These are phyloP conservation scores for Saprolegnia diclina DNA, from an alignment of 352 stramenopile species.

Conservation along the genomic window DNA sequence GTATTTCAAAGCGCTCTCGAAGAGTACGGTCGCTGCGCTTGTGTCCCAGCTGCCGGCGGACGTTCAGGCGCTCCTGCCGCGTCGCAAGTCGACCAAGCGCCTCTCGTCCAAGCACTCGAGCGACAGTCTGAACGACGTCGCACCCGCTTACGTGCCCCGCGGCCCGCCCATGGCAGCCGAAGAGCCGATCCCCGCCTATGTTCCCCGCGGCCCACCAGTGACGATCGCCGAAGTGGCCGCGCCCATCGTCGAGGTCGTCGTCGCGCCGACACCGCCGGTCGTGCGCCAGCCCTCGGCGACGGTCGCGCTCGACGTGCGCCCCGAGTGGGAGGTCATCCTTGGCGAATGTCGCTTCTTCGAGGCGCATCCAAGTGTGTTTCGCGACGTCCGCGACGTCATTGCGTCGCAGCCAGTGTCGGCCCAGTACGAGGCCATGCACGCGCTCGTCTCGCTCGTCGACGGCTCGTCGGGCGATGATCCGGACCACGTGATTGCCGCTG, in stretches of 20 bases:
- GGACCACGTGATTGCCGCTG: background rate
- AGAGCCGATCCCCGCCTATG: no score
- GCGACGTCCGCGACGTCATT: slow-evolving; percentile 4
- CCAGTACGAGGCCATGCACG: background rate
- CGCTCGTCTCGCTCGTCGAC: background rate
- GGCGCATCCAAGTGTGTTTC: background rate
- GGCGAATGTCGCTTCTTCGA: background rate
- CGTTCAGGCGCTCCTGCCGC: background rate
- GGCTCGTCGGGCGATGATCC: background rate
- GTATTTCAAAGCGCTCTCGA: slow-evolving; percentile 4
- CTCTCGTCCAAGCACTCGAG: slow-evolving; percentile 3
- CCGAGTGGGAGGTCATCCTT: slow-evolving; percentile 8
- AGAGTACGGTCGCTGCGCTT: background rate
- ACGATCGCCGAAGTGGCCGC: background rate
- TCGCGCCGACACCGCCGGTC: background rate
- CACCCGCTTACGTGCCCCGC: no score
- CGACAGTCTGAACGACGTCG: background rate
- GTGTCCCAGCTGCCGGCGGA: background rate
- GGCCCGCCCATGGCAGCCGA: no score
- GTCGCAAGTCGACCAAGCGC: background rate
- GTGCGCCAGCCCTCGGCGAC: background rate
- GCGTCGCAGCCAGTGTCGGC: background rate
- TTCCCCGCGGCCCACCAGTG: no score
- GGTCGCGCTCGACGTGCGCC: background rate
- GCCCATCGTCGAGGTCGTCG: background rate